Conservation (phyloP, 208 protist species). For the Lotmaria passim region DNA sequence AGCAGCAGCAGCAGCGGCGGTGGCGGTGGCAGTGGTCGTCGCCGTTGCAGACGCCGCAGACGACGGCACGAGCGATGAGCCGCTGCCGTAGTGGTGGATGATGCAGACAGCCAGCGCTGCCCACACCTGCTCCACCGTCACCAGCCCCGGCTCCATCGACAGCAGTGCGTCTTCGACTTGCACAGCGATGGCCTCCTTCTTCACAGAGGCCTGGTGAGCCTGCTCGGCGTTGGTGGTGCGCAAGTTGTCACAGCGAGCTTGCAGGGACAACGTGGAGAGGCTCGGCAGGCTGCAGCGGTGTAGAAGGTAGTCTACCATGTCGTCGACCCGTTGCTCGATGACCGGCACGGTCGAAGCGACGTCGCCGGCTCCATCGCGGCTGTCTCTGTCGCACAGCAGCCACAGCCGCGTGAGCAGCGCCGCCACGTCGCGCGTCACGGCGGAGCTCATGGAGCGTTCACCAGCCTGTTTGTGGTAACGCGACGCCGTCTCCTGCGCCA, state of each 20-base stretch:
- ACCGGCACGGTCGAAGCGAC: constrained; percentile 56
- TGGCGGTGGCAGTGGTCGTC: neutral
- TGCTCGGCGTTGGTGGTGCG: constrained; percentile 39
- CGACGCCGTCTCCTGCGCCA: constrained; percentile 71
- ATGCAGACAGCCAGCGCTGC: constrained; percentile 72
- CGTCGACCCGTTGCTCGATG: constrained; percentile 70
- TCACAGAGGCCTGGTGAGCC: constrained; percentile 54
- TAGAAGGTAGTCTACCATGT: constrained; percentile 68
- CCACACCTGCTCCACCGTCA: constrained; percentile 68
- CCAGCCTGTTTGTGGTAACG: constrained; percentile 54
- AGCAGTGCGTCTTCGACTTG: constrained; percentile 61
- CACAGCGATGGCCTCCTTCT: constrained; percentile 71
- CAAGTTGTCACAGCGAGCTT: constrained; percentile 53
- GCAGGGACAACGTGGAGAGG: constrained; percentile 66
- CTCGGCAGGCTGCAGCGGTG: constrained; percentile 51
- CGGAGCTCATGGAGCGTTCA: constrained; percentile 33
- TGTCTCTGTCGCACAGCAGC: constrained; percentile 43
- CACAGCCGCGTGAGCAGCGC: constrained; percentile 74
- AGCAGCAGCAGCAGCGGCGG: constrained; percentile 7
- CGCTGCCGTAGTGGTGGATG: constrained; percentile 65
- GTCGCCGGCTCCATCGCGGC: constrained; percentile 65
- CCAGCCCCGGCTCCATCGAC: constrained; percentile 47
- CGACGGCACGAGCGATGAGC: neutral
- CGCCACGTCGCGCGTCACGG: constrained; percentile 67
- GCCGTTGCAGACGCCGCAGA: neutral